Percentiles rank a stretch among this genome's conserved stretches.
Evolutionary conservation across 139 green algal genomes (phyloP).

Genomic region (Coccomyxa sp.): DNA sequence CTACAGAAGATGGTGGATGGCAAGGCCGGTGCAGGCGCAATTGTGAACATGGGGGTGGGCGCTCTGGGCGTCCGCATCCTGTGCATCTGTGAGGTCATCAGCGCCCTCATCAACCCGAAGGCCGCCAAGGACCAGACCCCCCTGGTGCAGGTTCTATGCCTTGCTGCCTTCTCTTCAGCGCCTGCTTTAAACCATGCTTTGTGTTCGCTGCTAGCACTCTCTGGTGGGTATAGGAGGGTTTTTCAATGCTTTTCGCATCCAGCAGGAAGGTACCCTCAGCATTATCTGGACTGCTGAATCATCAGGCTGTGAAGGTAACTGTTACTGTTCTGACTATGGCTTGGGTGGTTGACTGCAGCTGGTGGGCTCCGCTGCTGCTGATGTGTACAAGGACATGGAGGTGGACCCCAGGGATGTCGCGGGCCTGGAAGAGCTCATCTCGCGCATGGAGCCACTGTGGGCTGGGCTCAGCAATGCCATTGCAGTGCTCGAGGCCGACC

Average conservation of each 20-base stretch:
- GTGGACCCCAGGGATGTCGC: conserved; percentile 11
- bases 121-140: background rate
- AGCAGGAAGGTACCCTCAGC: too few species aligned
- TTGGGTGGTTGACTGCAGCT: too few species aligned
- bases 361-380: too few species aligned
- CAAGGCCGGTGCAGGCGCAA: conserved; percentile 25
- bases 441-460: conserved; percentile 48
- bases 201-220: background rate
- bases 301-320: too few species aligned
- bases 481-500: conserved; percentile 9
- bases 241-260: too few species aligned
- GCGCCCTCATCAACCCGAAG: conserved; percentile 29
- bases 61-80: conserved; percentile 49
- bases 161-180: background rate
- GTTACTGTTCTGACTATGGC: too few species aligned
- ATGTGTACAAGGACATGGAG: too few species aligned
- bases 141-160: background rate
- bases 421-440: conserved; percentile 20
- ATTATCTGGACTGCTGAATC: too few species aligned
- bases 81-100: conserved; percentile 63
- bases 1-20: conserved; percentile 25
- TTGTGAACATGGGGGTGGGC: conserved; percentile 29
- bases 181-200: background rate
- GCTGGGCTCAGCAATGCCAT: conserved; percentile 42
- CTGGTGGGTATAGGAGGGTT: too few species aligned